Evolutionary conservation across 371 early-diverging fungal species (phyloP).

Genomic region (Mucor velutinosus): DNA sequence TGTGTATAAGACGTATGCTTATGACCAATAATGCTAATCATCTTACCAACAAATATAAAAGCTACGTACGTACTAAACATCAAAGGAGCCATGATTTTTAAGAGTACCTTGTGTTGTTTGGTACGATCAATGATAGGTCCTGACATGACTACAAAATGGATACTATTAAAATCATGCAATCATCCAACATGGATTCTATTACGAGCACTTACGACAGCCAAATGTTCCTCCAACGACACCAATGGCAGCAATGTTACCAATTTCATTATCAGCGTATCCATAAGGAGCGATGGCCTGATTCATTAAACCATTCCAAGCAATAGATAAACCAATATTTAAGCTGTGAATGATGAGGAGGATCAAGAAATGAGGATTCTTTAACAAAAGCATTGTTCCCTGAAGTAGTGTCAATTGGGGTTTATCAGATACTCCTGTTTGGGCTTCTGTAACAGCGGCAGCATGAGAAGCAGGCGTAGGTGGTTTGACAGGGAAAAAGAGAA

Average conservation of each 20-base stretch:
- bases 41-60: slow-evolving; percentile 52
- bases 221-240: slow-evolving; percentile 58
- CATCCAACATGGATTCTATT: not conserved
- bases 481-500: slow-evolving; percentile 47
- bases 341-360: slow-evolving; percentile 59
- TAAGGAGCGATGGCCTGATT: slow-evolving; percentile 64
- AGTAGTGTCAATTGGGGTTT: slow-evolving; percentile 33
- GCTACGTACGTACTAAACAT: slow-evolving; percentile 54
- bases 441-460: not conserved
- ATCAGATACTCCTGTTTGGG: not conserved
- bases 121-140: slow-evolving; percentile 59
- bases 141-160: slow-evolving; percentile 32
- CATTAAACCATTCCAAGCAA: slow-evolving; percentile 64
- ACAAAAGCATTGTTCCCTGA: slow-evolving; percentile 47
- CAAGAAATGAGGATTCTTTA: slow-evolving; percentile 57
- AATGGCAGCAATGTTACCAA: slow-evolving; percentile 61
- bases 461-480: slow-evolving; percentile 53
- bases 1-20: not conserved
- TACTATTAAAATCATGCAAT: not conserved
- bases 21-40: not conserved
- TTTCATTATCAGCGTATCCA: slow-evolving; percentile 62
- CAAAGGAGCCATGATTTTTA: slow-evolving; percentile 53
- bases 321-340: slow-evolving; percentile 64
- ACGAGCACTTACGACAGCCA: slow-evolving; percentile 43
- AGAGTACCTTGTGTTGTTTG: slow-evolving; percentile 50